Conservation (phyloP, 257 asterid species). For the Marsdenia floribunda region DNA sequence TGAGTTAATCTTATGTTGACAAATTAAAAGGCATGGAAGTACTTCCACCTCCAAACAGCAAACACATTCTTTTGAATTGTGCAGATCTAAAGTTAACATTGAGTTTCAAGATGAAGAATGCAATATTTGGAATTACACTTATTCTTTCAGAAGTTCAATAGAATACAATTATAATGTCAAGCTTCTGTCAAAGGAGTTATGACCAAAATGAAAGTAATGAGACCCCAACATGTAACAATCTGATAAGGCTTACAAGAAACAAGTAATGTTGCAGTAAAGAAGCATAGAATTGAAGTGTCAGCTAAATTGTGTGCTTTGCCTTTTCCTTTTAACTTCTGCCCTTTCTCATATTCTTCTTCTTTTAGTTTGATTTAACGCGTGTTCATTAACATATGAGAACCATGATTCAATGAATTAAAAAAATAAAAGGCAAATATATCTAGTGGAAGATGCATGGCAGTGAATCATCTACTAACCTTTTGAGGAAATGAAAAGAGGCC, state of each 20-base stretch:
- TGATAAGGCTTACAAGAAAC: not conserved
- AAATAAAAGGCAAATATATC: not conserved
- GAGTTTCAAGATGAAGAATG: not conserved
- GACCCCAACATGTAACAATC: not conserved
- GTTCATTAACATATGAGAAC: not conserved
- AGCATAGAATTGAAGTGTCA: not conserved
- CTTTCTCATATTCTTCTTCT: not conserved
- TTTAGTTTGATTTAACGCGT: not conserved
- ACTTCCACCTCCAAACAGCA: not conserved
- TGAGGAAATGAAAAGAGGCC: conserved; percentile 91
- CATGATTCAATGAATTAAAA: not conserved
- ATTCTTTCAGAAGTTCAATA: not conserved
- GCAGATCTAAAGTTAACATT: not conserved
- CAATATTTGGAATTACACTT: not conserved
- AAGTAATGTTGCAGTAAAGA: not conserved
- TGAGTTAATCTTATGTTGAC: not conserved
- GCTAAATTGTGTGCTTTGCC: not conserved
- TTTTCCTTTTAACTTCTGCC: not conserved
- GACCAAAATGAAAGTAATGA: not conserved
- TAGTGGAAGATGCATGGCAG: not conserved
- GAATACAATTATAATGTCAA: not conserved
- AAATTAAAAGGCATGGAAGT: not conserved
- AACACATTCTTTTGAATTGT: not conserved
- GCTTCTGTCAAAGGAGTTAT: not conserved
- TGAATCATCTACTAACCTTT: conserved; percentile 53